Evolutionary conservation across 108 stramenopile species (phyloP), one percentile per base, ranked within the genome.

Genomic region (Fragilaria crotonensis): DNA sequence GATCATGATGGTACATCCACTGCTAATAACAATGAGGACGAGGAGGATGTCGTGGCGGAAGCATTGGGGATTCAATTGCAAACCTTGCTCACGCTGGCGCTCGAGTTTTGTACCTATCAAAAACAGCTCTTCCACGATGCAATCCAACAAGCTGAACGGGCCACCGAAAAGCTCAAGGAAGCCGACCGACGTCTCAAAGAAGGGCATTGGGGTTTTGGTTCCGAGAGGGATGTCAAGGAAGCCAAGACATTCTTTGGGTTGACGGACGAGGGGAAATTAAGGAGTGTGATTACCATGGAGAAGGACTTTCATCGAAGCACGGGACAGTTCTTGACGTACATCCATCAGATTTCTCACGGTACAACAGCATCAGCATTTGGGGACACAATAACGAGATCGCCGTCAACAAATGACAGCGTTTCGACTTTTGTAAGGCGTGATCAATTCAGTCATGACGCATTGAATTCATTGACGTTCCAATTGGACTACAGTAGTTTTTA

Each of bases 401-500:
- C 29, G 9, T 52, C 44, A 18, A 30, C 27, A 18, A 31, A 65
- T 48, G 52, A 48, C 60, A 58, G 48, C 11, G 20, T 32, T 11
- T n/a, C 47, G 31, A 29, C 7, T 21, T 25, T 23, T 25, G 52
- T n/a, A 9, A 22, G 17, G 14, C 46, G 57, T 26, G 67, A 76
- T 21, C 55, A 30, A 7, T 45, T 44, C 7, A 76, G 71, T 45
- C 61, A 84, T 49, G 87, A 94, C 60, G 64, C 87, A 1, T 68
- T 89, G 45, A 62, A 78, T 0, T 94, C 85, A 52, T 73, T 94
- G 29, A 78, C 80, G 2, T 88, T 87, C 59, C 83, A 89, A 52
- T 79, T 94, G 41, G 89, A 90, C 65, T 82, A 85, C 66, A 89
- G 88, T 63, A 63, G 72, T 30, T 94, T 75, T 59, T 94, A 94